Evolutionary conservation across 371 early-diverging fungal species (phyloP), one percentile per base, ranked within the genome.

Genomic region (Fennellomyces sp.): DNA sequence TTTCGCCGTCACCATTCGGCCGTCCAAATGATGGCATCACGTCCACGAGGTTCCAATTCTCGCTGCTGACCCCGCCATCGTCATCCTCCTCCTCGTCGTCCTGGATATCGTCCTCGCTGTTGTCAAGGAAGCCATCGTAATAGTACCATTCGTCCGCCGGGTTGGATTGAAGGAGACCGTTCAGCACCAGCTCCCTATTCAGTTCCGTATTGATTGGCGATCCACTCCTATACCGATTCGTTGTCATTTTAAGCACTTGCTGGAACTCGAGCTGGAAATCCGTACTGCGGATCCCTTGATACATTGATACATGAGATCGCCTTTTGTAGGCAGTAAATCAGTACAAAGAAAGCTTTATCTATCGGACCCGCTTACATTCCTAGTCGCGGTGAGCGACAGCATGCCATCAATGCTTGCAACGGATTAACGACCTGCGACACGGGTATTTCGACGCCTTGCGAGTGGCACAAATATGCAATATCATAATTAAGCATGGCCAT

Each of bases 401-500:
- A 88, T 17, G 76, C 68, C 59, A 88, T 85, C 48, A 96, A 56
- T 45, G 91, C 89, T 59, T 86, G 90, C 2, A 95, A 78, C 3
- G 88, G 87, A 58, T 93, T 87, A 17, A 88, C 66, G 26, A 77
- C 76, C 39, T 82, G 76, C 41, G 79, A 70, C 5, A 86, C 60
- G 2, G 88, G 83, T 35, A 94, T 83, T 0, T 80, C 69, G 6
- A 94, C 84, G 30, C 93, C 92, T 68, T 93, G 94, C 3, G 91
- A 84, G 66, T 87, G 81, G 64, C 95, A 94, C 15, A 96, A 70
- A 64, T 90, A 95, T 0, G 89, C 90, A 54, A 96, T 81, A 59
- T 95, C 82, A 65, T 90, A 97, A 63, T 90, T 89, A 26, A 97
- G 75, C 90, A 94, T 91, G 5, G 88, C 79, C 65, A 97, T 75